A percentile compares a stretch with the other conserved stretches of the same genome.
phyloP scores from a whole-genome alignment of 257 asterid species.

The Primulina huaijiensis region DNA sequence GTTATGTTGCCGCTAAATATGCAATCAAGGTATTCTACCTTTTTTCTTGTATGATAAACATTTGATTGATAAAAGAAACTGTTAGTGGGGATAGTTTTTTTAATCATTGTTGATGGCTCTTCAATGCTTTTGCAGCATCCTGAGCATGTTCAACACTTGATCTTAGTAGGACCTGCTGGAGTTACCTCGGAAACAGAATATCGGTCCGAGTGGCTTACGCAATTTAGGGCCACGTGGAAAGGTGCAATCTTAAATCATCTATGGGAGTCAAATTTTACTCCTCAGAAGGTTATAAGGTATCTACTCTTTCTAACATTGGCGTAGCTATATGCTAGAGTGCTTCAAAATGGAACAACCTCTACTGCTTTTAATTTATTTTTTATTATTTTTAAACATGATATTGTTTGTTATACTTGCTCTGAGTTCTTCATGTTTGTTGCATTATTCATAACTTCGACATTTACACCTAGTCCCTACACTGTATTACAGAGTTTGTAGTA shows the following conservation, averaged over 20 bases:
- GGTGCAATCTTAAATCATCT: slow-evolving; percentile 80
- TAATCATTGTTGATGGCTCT: not conserved
- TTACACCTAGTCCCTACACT: no score
- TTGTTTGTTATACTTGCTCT: not conserved
- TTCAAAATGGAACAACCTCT: not conserved
- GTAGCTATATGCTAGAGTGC: not conserved
- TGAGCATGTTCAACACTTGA: slow-evolving; percentile 77
- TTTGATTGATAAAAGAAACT: not conserved
- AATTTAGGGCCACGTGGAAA: slow-evolving; percentile 80
- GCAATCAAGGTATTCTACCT: slow-evolving; percentile 52
- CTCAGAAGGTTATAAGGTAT: slow-evolving; percentile 83
- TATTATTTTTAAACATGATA: not conserved
- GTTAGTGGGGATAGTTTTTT: not conserved
- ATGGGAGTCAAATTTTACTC: slow-evolving; percentile 98
- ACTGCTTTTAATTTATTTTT: no score
- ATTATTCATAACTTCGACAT: no score
- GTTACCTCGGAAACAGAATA: slow-evolving; percentile 72
- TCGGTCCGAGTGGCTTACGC: slow-evolving; percentile 54
- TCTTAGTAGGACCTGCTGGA: slow-evolving; percentile 97
- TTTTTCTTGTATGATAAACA: not conserved
- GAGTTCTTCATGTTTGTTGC: not conserved
- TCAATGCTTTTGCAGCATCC: slow-evolving; percentile 65
- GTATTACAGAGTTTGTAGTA: not conserved
- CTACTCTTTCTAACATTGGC: not conserved
- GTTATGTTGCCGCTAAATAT: slow-evolving; percentile 89